Base-by-base conservation (phyloP, 805 yeast genomes). In the Starmerella riodocensis region DNA sequence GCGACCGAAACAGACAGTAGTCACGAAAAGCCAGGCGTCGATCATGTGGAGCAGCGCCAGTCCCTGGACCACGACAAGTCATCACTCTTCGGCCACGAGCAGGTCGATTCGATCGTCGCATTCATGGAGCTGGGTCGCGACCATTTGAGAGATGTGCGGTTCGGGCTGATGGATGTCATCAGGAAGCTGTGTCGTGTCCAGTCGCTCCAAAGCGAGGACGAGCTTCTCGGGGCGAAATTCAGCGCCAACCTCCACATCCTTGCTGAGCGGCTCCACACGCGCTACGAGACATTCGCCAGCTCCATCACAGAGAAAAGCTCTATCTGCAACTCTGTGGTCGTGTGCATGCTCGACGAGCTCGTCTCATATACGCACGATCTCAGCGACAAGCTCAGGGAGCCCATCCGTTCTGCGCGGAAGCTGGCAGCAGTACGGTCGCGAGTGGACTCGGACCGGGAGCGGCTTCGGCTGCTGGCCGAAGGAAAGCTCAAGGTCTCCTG, bases 321-420 rank as follows among this genome's bases (percentile, higher is more conserved):
- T 29, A 14, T 14, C 6, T 22, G 24, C 19, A 28, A 21, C n/a
- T 28, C 24, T 4, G 32, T 31, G 18, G 25, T 18, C 3, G 12
- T 11, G 7, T n/a, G n/a, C 11, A 16, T 27, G 12, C 20, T 38
- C n/a, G 37, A 17, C 20, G 31, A 41, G 34, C 39, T 44, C 6
- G 29, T 30, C 4, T 21, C 28, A 17, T 21, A 17, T 16, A 41
- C 45, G 4, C 29, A 12, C 14, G 37, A 36, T 17, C 49, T 61
- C 16, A 34, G 53, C 21, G 37, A 39, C 0, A 46, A 58, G 9
- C 51, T 61, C 1, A 29, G 39, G 6, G 50, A 47, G 31, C 65
- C 65, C 1, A 32, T 50, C 7, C 34, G 39, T 11, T 33, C 56
- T 19, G 53, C 57, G 4, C 36, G 37, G 12, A 53, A 53, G 21